phyloP scores from a whole-genome alignment of 2,329 filamentous ascomycete species.

The Truncatella angustata region DNA sequence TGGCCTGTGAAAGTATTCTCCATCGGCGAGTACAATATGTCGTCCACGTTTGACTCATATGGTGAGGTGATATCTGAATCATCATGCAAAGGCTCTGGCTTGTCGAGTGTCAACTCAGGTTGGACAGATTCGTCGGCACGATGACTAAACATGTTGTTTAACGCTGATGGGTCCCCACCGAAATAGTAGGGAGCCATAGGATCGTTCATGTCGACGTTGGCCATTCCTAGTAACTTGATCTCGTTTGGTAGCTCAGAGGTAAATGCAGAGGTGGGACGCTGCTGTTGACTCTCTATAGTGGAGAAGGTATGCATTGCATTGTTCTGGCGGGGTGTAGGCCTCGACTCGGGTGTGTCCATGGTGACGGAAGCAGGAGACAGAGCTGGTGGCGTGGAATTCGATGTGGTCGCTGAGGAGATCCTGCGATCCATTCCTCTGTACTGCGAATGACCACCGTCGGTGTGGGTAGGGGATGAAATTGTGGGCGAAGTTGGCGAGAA shows the following conservation, averaged over 20 bases:
- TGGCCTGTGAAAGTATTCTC: conserved; percentile 13
- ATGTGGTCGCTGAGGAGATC: conserved; percentile 15
- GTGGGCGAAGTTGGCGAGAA: conserved; percentile 15
- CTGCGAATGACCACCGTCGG: background rate
- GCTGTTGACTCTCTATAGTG: conserved; percentile 25
- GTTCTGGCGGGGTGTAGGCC: conserved; percentile 22
- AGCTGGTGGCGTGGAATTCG: conserved; percentile 23
- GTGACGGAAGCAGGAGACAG: conserved; percentile 23
- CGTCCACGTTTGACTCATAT: conserved; percentile 9
- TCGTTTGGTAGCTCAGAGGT: conserved; percentile 41
- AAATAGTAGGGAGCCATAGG: conserved; percentile 27
- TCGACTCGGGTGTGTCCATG: conserved; percentile 18
- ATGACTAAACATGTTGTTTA: conserved; percentile 20
- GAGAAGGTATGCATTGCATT: conserved; percentile 23
- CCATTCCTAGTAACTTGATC: conserved; percentile 35
- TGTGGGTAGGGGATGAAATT: conserved; percentile 14
- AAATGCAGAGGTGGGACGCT: conserved; percentile 33
- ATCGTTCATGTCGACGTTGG: conserved; percentile 29
- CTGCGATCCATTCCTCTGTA: conserved; percentile 13
- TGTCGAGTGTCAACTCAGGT: background rate
- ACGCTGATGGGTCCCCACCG: conserved; percentile 18
- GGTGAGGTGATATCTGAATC: background rate
- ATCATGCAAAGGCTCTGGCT: background rate
- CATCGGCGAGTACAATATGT: conserved; percentile 16
- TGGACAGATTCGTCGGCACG: conserved; percentile 11